Conservation (phyloP, 2,329 filamentous ascomycete genomes). For the Thelonectria olida region DNA sequence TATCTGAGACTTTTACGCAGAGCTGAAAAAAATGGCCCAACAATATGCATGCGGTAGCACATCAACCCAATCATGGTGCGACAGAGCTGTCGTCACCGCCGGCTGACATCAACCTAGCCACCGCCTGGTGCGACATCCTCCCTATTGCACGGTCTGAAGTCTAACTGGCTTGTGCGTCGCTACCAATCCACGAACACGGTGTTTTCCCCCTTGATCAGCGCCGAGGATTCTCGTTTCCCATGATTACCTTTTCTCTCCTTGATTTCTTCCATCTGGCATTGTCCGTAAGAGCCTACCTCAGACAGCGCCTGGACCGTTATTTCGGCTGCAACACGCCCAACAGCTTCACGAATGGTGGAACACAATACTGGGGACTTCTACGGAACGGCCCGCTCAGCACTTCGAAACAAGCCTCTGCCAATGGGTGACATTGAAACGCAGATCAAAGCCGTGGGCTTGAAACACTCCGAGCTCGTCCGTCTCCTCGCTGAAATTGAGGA, state of each 20-base stretch:
- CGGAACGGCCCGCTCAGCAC: not conserved
- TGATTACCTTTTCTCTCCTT: not conserved
- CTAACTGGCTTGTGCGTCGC: constrained; percentile 9
- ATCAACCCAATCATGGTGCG: constrained; percentile 11
- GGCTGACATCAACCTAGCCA: constrained; percentile 4
- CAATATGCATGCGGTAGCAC: not conserved
- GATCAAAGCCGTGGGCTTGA: constrained; percentile 51
- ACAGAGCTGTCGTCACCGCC: not conserved
- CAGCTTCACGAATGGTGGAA: not conserved
- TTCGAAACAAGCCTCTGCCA: not conserved
- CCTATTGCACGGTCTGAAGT: not conserved
- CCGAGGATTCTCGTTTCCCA: not conserved
- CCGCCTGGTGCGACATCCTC: constrained; percentile 11
- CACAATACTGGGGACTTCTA: not conserved
- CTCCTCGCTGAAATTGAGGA: constrained; percentile 60
- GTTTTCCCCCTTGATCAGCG: not conserved
- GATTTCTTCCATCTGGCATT: not conserved
- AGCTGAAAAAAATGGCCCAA: not conserved
- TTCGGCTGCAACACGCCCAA: not conserved
- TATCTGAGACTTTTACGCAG: not conserved
- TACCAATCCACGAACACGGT: not conserved
- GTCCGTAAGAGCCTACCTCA: not conserved
- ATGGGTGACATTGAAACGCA: constrained; percentile 46
- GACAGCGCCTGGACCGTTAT: not conserved
- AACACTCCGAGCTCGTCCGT: constrained; percentile 54